Evolutionary conservation across 2,329 filamentous ascomycete genomes (phyloP), one percentile per base, ranked within the genome.

Genomic region (Penicillium italicum): DNA sequence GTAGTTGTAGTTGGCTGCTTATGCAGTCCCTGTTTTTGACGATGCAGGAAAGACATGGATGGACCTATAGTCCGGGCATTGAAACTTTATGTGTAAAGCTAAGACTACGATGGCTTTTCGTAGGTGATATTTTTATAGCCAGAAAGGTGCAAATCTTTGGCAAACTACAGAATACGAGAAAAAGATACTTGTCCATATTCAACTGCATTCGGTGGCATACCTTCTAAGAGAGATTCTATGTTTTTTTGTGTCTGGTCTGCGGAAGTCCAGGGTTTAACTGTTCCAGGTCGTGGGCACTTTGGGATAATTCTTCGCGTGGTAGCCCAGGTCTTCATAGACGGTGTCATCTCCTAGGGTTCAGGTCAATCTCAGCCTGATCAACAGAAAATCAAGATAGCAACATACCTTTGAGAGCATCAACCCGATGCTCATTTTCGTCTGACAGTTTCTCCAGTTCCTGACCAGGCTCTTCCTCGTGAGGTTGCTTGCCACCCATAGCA

Each of bases 401-500:
- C 61, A 65, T 69, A 81, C 82, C 83, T 62, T 79, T 73, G 12
- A 87, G 73, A 62, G 83, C 73, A 67, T 81, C 78, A 69, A 91
- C 85, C 7, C 89, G 80, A 55, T 85, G 75, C 58, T 86, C 79
- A 62, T 94, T 89, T 68, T 93, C 89, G 12, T 87, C 80, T 69
- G 91, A 89, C 2, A 95, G 74, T 68, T 86, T 84, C 69, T 91
- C 84, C 43, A 96, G 70, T 63, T 90, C 87, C 60, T 90, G 85
- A n/a, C 79, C 75, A 0, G 88, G 86, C 2, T 85, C 82, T 59
- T 85, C 82, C 64, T 87, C 85, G 16, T 78, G 77, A 6, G 78
- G 69, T 59, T 82, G 77, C 64, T 86, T 77, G 7, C 56, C 60
- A n/a, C 65, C 66, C 42, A 74, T 68, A n/a, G 71, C 67, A 31